These are phyloP conservation scores for Pichia nakasei DNA, from an alignment of 805 yeast species.

Conservation along the genomic window DNA sequence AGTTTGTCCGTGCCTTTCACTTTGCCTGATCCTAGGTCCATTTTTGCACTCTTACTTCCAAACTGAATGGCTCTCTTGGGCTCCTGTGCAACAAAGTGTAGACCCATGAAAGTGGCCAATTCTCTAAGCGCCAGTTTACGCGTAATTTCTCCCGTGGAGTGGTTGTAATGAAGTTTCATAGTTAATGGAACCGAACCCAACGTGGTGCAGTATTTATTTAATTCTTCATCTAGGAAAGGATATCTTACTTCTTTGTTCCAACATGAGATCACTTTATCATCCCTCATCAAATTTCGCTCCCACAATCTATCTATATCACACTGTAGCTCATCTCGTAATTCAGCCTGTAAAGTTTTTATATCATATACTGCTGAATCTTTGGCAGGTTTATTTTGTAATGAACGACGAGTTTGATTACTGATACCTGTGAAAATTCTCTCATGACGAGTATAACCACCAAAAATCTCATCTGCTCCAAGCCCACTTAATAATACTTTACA, in stretches of 20 bases:
- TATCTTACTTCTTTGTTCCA: constrained; percentile 91
- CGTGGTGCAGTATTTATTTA: constrained; percentile 42
- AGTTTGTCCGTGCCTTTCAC: constrained; percentile 62
- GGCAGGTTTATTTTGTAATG: constrained; percentile 15
- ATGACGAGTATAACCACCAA: constrained; percentile 93
- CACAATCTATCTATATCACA: constrained; percentile 68
- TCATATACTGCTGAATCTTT: constrained; percentile 13
- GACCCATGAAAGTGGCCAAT: constrained; percentile 38
- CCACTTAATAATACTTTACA: constrained; percentile 81
- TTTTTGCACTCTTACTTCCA: constrained; percentile 91
- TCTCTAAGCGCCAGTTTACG: constrained; percentile 52
- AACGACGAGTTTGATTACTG: constrained; percentile 18
- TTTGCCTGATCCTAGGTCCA: constrained; percentile 73
- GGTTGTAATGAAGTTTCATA: constrained; percentile 31
- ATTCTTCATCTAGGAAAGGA: constrained; percentile 65
- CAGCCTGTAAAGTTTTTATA: constrained; percentile 22
- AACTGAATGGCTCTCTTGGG: constrained; percentile 93
- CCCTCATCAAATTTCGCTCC: constrained; percentile 78
- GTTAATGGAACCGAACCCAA: constrained; percentile 37
- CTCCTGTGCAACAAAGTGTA: constrained; percentile 55
- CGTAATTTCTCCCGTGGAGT: constrained; percentile 26
- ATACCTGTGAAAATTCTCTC: constrained; percentile 37
- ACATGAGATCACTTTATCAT: constrained; percentile 75
- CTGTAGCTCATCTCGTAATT: constrained; percentile 50
- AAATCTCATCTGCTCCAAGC: constrained; percentile 93